phyloP scores from a whole-genome alignment of 345 rosid genomes.

The Combretum micranthum region DNA sequence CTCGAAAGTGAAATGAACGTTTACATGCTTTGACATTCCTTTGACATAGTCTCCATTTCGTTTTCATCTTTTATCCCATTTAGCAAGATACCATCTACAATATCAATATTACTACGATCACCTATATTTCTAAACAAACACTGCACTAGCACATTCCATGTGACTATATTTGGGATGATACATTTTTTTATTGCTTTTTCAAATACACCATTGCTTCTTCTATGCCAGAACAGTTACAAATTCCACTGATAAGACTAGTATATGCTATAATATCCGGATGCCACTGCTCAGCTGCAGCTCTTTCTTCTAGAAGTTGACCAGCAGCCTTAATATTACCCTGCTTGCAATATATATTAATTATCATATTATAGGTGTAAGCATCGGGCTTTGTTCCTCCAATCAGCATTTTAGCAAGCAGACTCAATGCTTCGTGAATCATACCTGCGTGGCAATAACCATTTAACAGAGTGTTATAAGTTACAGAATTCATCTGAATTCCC shows the following conservation, averaged over 20 bases:
- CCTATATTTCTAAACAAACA: constrained; percentile 38
- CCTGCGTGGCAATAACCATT: constrained; percentile 51
- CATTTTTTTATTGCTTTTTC: constrained; percentile 45
- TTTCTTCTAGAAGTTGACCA: constrained; percentile 31
- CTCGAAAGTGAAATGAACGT: too few species aligned
- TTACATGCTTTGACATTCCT: too few species aligned
- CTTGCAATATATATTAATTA: constrained; percentile 50
- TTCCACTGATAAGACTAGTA: constrained; percentile 59
- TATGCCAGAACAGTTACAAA: constrained; percentile 39
- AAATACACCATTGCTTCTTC: constrained; percentile 41
- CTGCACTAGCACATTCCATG: constrained; percentile 65
- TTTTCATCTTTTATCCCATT: constrained; percentile 16
- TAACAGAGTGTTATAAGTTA: constrained; percentile 64
- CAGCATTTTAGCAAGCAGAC: constrained; percentile 58
- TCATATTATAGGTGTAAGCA: constrained; percentile 45
- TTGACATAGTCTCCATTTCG: not conserved
- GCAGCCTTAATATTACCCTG: constrained; percentile 43
- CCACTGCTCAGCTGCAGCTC: constrained; percentile 38
- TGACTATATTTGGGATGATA: constrained; percentile 45
- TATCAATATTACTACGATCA: constrained; percentile 30
- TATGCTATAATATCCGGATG: constrained; percentile 55
- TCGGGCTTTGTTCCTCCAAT: constrained; percentile 47
- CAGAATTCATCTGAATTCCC: constrained; percentile 34
- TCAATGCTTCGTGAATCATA: constrained; percentile 38
- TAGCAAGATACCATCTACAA: constrained; percentile 38